These are phyloP conservation scores for Graphilbum ipis-grandicollis DNA, from an alignment of 2,329 filamentous ascomycete genomes.

Conservation along the genomic window DNA sequence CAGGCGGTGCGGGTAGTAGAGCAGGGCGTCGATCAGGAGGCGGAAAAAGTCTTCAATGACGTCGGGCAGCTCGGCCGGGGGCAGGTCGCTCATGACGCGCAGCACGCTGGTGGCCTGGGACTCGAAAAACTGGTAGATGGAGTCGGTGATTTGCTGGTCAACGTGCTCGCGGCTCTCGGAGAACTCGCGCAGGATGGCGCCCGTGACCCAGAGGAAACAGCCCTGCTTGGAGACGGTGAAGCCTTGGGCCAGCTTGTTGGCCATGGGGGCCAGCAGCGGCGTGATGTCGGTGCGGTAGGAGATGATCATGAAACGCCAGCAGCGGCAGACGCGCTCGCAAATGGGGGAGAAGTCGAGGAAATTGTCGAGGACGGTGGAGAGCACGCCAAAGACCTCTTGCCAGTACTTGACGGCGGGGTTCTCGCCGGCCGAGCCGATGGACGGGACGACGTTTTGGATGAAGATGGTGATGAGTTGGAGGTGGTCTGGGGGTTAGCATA, in stretches of 20 bases:
- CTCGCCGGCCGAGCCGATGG: conserved; percentile 51
- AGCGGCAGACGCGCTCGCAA: conserved; percentile 82
- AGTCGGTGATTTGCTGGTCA: conserved; percentile 61
- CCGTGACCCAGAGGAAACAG: conserved; percentile 97
- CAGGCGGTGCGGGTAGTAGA: conserved; percentile 79
- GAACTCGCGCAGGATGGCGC: conserved; percentile 88
- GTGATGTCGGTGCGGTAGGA: conserved; percentile 84
- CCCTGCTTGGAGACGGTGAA: conserved; percentile 80
- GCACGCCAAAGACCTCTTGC: conserved; percentile 77
- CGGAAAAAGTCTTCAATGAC: conserved; percentile 97
- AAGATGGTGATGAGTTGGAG: conserved; percentile 86
- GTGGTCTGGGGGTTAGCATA: conserved; percentile 50
- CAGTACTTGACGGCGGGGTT: conserved; percentile 95
- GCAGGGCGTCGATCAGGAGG: conserved; percentile 73
- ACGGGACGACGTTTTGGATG: conserved; percentile 60
- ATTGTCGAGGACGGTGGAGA: conserved; percentile 72
- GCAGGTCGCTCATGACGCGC: conserved; percentile 70
- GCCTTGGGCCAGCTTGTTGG: conserved; percentile 71
- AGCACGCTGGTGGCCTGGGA: conserved; percentile 83
- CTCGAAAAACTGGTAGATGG: conserved; percentile 90
- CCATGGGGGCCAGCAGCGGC: conserved; percentile 68
- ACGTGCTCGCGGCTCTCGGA: conserved; percentile 79
- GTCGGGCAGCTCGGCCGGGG: conserved; percentile 54
- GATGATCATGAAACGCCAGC: conserved; percentile 93
- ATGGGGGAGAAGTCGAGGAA: conserved; percentile 79